Evolutionary conservation across 495 filamentous ascomycete genomes (phyloP).

Genomic region (Xylaria telfairii): DNA sequence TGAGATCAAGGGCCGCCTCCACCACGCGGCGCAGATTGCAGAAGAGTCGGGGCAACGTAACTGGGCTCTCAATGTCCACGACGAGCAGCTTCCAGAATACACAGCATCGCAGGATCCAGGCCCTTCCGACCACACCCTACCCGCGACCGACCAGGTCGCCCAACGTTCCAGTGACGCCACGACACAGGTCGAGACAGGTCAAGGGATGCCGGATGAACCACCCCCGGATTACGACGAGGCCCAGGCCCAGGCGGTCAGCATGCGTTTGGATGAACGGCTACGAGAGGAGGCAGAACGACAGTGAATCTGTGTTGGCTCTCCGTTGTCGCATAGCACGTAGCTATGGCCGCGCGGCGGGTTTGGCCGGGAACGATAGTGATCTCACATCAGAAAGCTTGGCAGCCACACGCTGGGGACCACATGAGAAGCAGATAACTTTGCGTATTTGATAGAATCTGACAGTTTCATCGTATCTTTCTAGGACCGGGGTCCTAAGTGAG

Average conservation of each 20-base stretch:
- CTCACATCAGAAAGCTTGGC: constrained; percentile 23
- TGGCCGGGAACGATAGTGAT: constrained; percentile 6
- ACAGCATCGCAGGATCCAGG: constrained; percentile 45
- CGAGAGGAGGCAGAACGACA: constrained; percentile 53
- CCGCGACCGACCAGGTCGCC: constrained; percentile 24
- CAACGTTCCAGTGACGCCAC: constrained; percentile 27
- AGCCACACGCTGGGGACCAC: background rate
- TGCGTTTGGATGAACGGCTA: constrained; percentile 54
- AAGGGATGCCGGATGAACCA: constrained; percentile 71
- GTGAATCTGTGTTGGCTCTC: constrained; percentile 27
- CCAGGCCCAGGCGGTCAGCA: constrained; percentile 75
- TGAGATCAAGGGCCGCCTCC: constrained; percentile 79
- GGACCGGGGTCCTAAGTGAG: constrained; percentile 2
- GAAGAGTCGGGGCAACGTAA: constrained; percentile 52
- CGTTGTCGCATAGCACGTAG: background rate
- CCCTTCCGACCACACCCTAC: constrained; percentile 30
- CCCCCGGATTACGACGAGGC: constrained; percentile 94
- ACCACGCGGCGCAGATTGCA: constrained; percentile 77
- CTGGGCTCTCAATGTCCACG: constrained; percentile 66
- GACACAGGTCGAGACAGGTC: constrained; percentile 32
- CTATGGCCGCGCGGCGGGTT: background rate
- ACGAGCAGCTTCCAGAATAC: constrained; percentile 89
- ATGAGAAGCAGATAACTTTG: constrained; percentile 15
- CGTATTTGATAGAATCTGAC: constrained; percentile 17
- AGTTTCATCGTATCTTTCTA: constrained; percentile 4